Conservation (phyloP, 441 rosid species). For the Pelargonium cotyledonis region DNA sequence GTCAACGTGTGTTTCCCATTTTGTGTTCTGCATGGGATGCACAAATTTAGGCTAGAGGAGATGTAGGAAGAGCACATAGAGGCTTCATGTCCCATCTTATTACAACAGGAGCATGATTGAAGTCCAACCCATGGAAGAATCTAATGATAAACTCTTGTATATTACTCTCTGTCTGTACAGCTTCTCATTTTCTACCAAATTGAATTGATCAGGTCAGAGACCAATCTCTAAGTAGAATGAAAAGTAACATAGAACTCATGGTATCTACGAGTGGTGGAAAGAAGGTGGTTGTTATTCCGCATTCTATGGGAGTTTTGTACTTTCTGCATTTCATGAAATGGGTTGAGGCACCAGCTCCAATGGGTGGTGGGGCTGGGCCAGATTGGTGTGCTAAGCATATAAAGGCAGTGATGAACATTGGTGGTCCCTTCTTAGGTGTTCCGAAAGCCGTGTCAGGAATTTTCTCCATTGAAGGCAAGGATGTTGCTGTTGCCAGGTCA, state of each 20-base stretch:
- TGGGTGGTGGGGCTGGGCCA: slow-evolving; percentile 84
- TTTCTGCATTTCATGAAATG: slow-evolving; percentile 97
- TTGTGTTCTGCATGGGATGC: slow-evolving; percentile 7
- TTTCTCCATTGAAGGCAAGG: slow-evolving; percentile 94
- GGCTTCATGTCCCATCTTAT: too few species aligned
- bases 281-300: slow-evolving; percentile 86
- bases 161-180: background rate
- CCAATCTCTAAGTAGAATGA: slow-evolving; percentile 77
- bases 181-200: slow-evolving; percentile 14
- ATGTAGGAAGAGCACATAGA: too few species aligned
- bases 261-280: slow-evolving; percentile 73
- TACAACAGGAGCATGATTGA: background rate
- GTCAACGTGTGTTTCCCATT: background rate
- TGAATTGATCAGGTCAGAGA: slow-evolving; percentile 64
- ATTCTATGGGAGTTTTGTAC: slow-evolving; percentile 93
- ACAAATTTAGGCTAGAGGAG: too few species aligned
- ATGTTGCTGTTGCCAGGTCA: slow-evolving; percentile 92
- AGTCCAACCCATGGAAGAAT: too few species aligned
- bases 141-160: background rate
- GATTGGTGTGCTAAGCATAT: slow-evolving; percentile 94
- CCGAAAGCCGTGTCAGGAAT: slow-evolving; percentile 86
- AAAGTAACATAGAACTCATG: slow-evolving; percentile 81
- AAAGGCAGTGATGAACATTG: slow-evolving; percentile 87
- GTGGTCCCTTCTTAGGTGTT: slow-evolving; percentile 89
- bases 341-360: slow-evolving; percentile 98